Conservation (phyloP, 176 grass and related monocot genomes). For the Carex kokanica region DNA sequence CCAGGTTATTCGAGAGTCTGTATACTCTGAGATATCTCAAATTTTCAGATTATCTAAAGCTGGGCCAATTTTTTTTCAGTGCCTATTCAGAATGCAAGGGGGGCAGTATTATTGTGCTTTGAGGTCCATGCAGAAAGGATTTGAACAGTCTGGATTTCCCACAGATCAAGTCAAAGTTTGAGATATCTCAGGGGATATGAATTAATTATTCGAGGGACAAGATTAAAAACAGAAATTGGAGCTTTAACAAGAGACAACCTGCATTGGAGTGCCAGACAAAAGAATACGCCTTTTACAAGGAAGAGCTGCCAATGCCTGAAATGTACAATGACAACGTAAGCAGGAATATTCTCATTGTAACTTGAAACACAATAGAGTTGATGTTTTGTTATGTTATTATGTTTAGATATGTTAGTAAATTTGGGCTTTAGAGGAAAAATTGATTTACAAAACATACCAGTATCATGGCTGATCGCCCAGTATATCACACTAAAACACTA, state of each 20-base stretch:
- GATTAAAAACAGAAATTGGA: neutral
- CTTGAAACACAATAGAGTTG: neutral
- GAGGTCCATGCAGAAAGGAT: no score
- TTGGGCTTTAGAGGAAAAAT: neutral
- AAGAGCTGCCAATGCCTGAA: conserved; percentile 77
- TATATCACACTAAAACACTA: neutral
- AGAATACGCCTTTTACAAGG: conserved; percentile 84
- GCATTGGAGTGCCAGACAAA: conserved; percentile 95
- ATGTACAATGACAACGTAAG: conserved; percentile 5
- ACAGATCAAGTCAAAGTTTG: no score
- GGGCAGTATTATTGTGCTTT: no score
- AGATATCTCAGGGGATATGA: no score
- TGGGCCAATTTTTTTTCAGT: no score
- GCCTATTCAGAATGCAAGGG: no score
- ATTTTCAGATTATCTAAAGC: no score
- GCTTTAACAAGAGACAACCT: conserved; percentile 43
- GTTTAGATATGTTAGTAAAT: neutral
- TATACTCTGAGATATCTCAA: no score
- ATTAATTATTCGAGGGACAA: neutral
- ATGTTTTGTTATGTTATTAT: neutral
- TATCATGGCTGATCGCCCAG: neutral
- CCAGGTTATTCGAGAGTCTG: neutral
- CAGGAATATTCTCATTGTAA: neutral
- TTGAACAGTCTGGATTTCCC: no score
- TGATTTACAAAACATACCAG: neutral